Base-by-base conservation (phyloP, 1,139 yeast genomes). In the Geotrichum carabidarum region DNA sequence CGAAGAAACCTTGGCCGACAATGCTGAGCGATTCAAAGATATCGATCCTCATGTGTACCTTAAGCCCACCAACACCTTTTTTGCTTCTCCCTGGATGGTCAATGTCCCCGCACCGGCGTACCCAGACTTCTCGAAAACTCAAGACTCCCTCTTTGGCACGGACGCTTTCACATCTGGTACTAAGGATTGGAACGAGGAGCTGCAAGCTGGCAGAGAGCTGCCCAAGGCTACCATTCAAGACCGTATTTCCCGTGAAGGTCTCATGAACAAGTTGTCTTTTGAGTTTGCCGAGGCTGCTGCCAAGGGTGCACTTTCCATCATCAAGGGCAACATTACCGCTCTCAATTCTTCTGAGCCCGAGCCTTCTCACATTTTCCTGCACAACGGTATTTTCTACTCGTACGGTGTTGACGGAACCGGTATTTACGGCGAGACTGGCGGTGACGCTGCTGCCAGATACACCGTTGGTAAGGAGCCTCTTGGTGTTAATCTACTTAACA, bases 311-410 rank as follows among this genome's bases (percentile, higher is more conserved):
- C 75, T 86, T 60, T 78, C 83, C 46, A 82, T 91, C 53, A 78
- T 86, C 54, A 79, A 81, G 60, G 96, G 94, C 37, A 86, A 86
- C 61, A 68, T 89, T 51, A 65, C 78, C 3, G 83, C 99, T n/a
- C 77, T 90, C 77, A 88, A 91, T 68, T 91, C 95, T 11, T 75
- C 74, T 55, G 96, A 87, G 60, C 73, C 76, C 12, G 74, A 77
- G 9, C 72, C 71, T 9, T 77, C 80, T 34, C 83, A 82, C 59
- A 85, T 93, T 51, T 93, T 72, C 73, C 77, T 90, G 62, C 79
- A 86, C 62, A 85, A 89, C 65, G 93, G 93, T 55, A 85, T 93
- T 52, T 91, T 93, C 71, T 93, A 86, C 73, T 88, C 96, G 1
- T 81, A 78, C 56, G 94, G 91, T 51, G 73, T 78, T 50, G 96